A percentile compares a stretch with the other conserved stretches of the same genome.
phyloP scores from a whole-genome alignment of 1,284 basidiomycete genomes.

The Laetiporus sulphureus region DNA sequence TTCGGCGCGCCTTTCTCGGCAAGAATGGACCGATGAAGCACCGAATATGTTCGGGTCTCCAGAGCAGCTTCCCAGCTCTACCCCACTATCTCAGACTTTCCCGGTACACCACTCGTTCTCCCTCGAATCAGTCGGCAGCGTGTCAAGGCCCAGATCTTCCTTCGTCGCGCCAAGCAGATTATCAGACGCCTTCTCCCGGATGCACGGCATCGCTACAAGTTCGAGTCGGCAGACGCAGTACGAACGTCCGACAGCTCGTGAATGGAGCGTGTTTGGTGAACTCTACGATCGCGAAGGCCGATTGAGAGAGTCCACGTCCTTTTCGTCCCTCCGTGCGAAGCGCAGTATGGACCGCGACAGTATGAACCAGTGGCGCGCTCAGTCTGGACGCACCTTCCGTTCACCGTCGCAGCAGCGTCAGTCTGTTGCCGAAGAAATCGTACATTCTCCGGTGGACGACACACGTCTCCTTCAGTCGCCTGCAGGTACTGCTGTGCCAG shows the following conservation, averaged over 20 bases:
- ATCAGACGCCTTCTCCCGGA: slow-evolving; percentile 10
- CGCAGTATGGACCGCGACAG: background rate
- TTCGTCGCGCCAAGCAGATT: too few relatives aligned
- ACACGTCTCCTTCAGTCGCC: background rate
- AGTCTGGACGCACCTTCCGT: background rate
- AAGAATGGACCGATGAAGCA: too few relatives aligned
- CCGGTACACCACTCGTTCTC: too few relatives aligned
- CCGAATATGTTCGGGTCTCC: too few relatives aligned
- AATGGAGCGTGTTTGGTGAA: slow-evolving; percentile 69
- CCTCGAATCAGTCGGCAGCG: too few relatives aligned
- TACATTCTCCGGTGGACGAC: slow-evolving; percentile 5
- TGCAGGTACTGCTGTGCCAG: background rate
- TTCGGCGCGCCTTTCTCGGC: too few relatives aligned
- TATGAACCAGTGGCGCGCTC: background rate
- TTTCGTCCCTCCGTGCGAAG: slow-evolving; percentile 3
- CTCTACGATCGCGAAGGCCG: slow-evolving; percentile 61
- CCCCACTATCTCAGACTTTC: too few relatives aligned
- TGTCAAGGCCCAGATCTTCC: too few relatives aligned
- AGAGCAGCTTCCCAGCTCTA: too few relatives aligned
- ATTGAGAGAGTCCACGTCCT: slow-evolving; percentile 21
- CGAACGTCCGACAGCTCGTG: slow-evolving; percentile 17
- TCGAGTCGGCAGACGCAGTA: slow-evolving; percentile 5
- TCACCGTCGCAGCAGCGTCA: too few relatives aligned
- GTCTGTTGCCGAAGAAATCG: background rate
- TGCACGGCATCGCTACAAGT: slow-evolving; percentile 13